Evolutionary conservation across 2,329 filamentous ascomycete species (phyloP).

Genomic region (Penicillium sp.): DNA sequence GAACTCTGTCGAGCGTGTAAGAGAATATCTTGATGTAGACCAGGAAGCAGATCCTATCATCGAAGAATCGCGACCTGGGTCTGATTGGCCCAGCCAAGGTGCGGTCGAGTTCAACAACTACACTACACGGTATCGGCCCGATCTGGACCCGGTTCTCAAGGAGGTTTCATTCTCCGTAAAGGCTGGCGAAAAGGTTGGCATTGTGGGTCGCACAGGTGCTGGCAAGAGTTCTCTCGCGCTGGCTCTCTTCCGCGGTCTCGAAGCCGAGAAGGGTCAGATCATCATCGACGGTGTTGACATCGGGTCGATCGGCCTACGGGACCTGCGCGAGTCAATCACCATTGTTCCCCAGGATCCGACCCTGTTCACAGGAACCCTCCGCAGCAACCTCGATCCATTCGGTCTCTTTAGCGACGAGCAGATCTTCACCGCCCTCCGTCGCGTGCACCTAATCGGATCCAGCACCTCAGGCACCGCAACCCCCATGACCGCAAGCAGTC

Average conservation of each 20-base stretch:
- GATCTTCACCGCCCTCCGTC: slow-evolving; percentile 79
- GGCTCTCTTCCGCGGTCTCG: slow-evolving; percentile 87
- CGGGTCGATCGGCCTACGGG: slow-evolving; percentile 82
- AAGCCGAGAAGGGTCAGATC: slow-evolving; percentile 86
- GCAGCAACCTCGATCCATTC: slow-evolving; percentile 92
- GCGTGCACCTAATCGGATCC: slow-evolving; percentile 75
- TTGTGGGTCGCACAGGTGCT: slow-evolving; percentile 91
- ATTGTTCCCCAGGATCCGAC: slow-evolving; percentile 96
- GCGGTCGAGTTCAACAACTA: slow-evolving; percentile 85
- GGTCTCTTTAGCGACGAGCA: slow-evolving; percentile 83
- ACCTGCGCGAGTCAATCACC: slow-evolving; percentile 88
- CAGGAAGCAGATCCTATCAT: slow-evolving; percentile 81
- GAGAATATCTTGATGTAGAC: slow-evolving; percentile 95
- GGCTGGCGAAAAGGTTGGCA: slow-evolving; percentile 87
- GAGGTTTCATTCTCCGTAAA: slow-evolving; percentile 82
- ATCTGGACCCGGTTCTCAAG: slow-evolving; percentile 82
- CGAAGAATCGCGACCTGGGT: slow-evolving; percentile 71
- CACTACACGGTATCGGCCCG: slow-evolving; percentile 81
- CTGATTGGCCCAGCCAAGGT: slow-evolving; percentile 81
- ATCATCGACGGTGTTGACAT: slow-evolving; percentile 90
- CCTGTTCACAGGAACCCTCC: slow-evolving; percentile 86
- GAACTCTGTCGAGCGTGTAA: slow-evolving; percentile 97
- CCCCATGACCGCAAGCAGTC: slow-evolving; percentile 31
- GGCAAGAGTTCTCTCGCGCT: slow-evolving; percentile 94
- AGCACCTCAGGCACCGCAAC: slow-evolving; percentile 38